Base-by-base conservation (phyloP, 768 basidiomycete genomes). In the Mycena polygramma region DNA sequence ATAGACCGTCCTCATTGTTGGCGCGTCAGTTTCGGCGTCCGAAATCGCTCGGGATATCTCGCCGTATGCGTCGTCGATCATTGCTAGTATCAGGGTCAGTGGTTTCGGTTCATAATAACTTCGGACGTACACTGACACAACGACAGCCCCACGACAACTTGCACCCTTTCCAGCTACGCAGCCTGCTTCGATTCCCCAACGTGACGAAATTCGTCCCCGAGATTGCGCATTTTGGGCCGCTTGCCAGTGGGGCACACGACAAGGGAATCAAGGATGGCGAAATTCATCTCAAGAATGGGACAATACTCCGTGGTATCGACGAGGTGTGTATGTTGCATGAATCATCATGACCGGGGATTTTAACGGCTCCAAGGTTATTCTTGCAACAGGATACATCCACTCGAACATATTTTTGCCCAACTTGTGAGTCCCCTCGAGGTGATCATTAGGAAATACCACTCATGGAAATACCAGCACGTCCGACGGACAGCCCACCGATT, bases 331-430 rank as follows among this genome's bases (percentile, higher is more conserved):
- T n/a, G n/a, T n/a, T n/a, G n/a, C n/a, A n/a, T n/a, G n/a, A n/a
- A n/a, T n/a, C n/a, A n/a, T n/a, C n/a, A n/a, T n/a, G n/a, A n/a
- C n/a, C n/a, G n/a, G n/a, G n/a, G 26, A 37, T 26, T 36, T 49
- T 14, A 36, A 54, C 41, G 10, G 17, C 17, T 26, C 15, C 66
- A 75, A 68, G 73, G 71, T 59, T 35, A 76, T 81, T 43, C 78
- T 81, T 49, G 76, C 77, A 8, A 81, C 81, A 4, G 81, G 81
- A 35, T 81, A 77, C 61, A 68, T 74, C 57, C 77, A 76, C 51
- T 74, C 78, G 0, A 80, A 76, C 51, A 76, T 77, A 11, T 82
- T 81, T 70, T 66, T 80, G 17, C 70, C 75, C 4, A 57, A 68
- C 45, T 61, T 46, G 72, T 73, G 35, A 70, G 69, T 62, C 6